Evolutionary conservation across 179 eudicot genomes (phyloP), one percentile per base, ranked within the genome.

Genomic region (Silene noctiflora): DNA sequence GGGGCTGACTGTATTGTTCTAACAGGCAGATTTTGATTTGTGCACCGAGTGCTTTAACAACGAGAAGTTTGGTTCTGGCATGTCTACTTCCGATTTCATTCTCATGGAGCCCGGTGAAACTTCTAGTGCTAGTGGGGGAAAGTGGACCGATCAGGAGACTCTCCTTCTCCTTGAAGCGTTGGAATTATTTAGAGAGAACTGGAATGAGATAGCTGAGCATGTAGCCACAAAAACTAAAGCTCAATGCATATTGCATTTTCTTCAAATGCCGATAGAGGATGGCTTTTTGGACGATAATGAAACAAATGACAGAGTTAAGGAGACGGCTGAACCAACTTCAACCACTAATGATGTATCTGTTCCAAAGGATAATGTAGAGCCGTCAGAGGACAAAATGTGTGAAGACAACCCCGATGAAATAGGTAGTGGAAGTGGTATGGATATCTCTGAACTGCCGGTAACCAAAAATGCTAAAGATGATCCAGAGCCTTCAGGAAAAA

Each of bases 171-270:
- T 95, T 69, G 99, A 95, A 89, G 99, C 99, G 20, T 79, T 95
- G 81, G 98, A 95, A 81, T 89, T 95, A 67, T 95, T 75, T 72
- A 91, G 85, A 69, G 99, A 95, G 82, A 95, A 95, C 85, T 95
- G 99, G 99, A 95, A 90, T 76, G 99, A 95, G 82, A 95, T 95
- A 76, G 98, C 99, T 75, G 99, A 95, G 86, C 99, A 95, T 78
- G 99, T 95, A 63, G 99, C 98, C 61, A 95, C 99, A 11, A 95
- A 95, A 82, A 95, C 99, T 51, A 95, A 90, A 86, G 91, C 99
- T 75, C 99, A 95, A 75, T 95, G 99, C 79, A 95, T 95, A 74
- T 82, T 95, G 85, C 98, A 95, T 82, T 95, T 93, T 83, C 89
- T 95, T 85, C 93, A 93, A 80, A 95, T 95, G 99, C 99, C 99